These are phyloP conservation scores for Cercospora sp. DNA, from an alignment of 2,329 filamentous ascomycete genomes.

Conservation along the genomic window DNA sequence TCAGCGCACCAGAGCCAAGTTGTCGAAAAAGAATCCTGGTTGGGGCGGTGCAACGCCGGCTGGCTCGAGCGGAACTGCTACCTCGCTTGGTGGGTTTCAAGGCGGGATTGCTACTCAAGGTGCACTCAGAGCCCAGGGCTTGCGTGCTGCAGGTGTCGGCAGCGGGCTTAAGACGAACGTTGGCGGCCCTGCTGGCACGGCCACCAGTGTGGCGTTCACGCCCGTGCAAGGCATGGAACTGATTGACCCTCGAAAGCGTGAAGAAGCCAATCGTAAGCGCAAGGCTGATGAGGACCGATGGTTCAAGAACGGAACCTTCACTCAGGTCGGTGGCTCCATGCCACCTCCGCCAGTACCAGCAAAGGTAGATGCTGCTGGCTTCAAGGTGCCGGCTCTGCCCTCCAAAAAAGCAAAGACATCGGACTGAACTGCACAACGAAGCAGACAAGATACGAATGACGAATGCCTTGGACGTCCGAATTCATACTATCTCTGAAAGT, in stretches of 20 bases:
- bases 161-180: constrained; percentile 34
- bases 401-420: constrained; percentile 61
- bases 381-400: constrained; percentile 80
- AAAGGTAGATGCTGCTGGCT: constrained; percentile 62
- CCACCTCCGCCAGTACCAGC: constrained; percentile 37
- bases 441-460: not conserved
- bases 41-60: constrained; percentile 71
- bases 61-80: constrained; percentile 69
- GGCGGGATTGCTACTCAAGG: constrained; percentile 61
- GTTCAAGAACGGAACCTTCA: constrained; percentile 98
- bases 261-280: constrained; percentile 83
- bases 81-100: constrained; percentile 75
- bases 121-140: constrained; percentile 74
- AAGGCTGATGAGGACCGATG: constrained; percentile 94
- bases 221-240: constrained; percentile 93
- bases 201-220: constrained; percentile 84
- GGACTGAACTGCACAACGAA: constrained; percentile 18
- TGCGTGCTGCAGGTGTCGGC: constrained; percentile 80
- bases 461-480: not conserved
- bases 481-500: not conserved
- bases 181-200: constrained; percentile 54
- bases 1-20: constrained; percentile 85
- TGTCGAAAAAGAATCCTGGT: constrained; percentile 92
- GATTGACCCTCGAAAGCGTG: constrained; percentile 87
- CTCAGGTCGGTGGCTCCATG: constrained; percentile 64